Evolutionary conservation across 2,329 filamentous ascomycete species (phyloP).

Genomic region (Trichothecium roseum): DNA sequence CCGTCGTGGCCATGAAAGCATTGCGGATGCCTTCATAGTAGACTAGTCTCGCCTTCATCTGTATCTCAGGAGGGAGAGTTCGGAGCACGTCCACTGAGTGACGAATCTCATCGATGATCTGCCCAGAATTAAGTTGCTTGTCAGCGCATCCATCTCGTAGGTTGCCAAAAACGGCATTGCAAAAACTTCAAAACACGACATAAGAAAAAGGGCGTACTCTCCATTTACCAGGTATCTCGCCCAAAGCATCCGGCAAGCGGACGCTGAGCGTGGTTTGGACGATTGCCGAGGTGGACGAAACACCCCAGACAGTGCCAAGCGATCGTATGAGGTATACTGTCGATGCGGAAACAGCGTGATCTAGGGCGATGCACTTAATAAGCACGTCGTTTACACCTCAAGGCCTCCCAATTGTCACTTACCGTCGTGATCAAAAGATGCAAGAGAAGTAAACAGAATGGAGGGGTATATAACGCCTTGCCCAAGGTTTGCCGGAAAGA

Average conservation of each 20-base stretch:
- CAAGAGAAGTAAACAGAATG: slow-evolving; percentile 50
- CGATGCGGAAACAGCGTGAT: slow-evolving; percentile 52
- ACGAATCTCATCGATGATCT: slow-evolving; percentile 52
- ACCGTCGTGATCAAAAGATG: slow-evolving; percentile 52
- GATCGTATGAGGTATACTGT: slow-evolving; percentile 55
- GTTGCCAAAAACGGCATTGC: background rate
- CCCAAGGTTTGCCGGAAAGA: slow-evolving; percentile 48
- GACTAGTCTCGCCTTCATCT: slow-evolving; percentile 43
- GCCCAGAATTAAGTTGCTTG: slow-evolving; percentile 9
- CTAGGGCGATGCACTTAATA: slow-evolving; percentile 19
- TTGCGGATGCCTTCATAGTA: slow-evolving; percentile 50
- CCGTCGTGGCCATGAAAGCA: slow-evolving; percentile 44
- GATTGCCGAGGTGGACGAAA: slow-evolving; percentile 51
- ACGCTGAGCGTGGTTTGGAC: slow-evolving; percentile 50
- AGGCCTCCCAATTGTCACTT: slow-evolving; percentile 11
- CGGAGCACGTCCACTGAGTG: slow-evolving; percentile 48
- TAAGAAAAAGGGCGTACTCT: slow-evolving; percentile 33
- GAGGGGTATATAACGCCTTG: slow-evolving; percentile 49
- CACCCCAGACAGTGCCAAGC: slow-evolving; percentile 53
- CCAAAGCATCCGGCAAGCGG: slow-evolving; percentile 41
- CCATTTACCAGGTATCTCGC: slow-evolving; percentile 45
- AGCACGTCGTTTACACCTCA: background rate
- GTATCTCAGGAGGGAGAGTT: slow-evolving; percentile 43
- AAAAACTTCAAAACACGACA: background rate
- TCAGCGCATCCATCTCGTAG: background rate